A percentile compares a stretch with the other conserved stretches of the same genome.
Evolutionary conservation across 371 early-diverging fungal genomes (phyloP).

Genomic region (Umbelopsis sp.): DNA sequence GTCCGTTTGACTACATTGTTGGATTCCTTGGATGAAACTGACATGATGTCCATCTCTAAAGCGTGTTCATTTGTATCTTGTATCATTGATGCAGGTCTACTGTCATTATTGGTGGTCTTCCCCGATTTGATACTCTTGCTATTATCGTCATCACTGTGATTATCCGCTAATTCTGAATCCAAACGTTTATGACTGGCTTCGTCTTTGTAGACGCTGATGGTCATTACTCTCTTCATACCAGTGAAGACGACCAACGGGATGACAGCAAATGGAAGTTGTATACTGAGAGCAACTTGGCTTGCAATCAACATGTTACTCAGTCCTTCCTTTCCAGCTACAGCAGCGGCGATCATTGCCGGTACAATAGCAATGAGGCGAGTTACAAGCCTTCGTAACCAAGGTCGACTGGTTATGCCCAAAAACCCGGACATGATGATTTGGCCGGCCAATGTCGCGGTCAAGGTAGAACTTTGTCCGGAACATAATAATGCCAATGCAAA

Average conservation of each 20-base stretch:
- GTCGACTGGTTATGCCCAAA: constrained; percentile 67
- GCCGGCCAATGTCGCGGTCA: constrained; percentile 88
- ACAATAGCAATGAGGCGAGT: constrained; percentile 75
- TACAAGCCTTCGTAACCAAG: constrained; percentile 74
- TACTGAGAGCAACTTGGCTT: constrained; percentile 77
- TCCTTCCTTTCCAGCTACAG: constrained; percentile 67
- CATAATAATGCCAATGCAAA: constrained; percentile 81
- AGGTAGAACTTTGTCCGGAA: constrained; percentile 79
- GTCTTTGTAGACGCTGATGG: constrained; percentile 19
- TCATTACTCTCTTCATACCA: constrained; percentile 56
- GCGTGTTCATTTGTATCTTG: background rate
- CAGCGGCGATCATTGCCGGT: constrained; percentile 75
- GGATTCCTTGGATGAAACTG: background rate
- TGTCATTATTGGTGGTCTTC: background rate
- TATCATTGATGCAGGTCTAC: background rate
- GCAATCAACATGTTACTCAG: constrained; percentile 68
- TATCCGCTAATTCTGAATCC: background rate
- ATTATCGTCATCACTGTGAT: background rate
- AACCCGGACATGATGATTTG: constrained; percentile 88
- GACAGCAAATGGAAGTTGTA: constrained; percentile 83
- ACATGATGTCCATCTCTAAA: background rate
- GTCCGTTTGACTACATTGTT: background rate
- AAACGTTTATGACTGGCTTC: background rate
- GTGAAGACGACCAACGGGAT: constrained; percentile 79
- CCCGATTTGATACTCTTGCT: background rate